A percentile compares a stretch with the other conserved stretches of the same genome.
Conservation (phyloP, 805 yeast genomes). For the Suhomyces vadensis region DNA sequence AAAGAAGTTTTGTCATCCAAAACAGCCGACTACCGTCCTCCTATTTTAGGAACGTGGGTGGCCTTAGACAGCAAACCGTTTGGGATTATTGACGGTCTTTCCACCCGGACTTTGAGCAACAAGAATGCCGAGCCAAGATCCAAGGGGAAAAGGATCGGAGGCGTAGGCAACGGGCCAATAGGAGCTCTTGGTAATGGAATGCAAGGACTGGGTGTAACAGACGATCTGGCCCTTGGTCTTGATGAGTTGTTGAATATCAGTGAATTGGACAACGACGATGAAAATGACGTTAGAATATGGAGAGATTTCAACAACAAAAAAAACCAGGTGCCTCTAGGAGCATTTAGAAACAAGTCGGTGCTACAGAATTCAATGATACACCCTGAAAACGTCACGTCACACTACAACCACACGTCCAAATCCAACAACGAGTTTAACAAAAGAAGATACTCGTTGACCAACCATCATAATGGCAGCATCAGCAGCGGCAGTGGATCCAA, state of each 20-base stretch:
- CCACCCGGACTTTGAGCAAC: conserved; percentile 69
- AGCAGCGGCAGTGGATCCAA: conserved; percentile 1
- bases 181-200: conserved; percentile 2
- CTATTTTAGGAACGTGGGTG: conserved; percentile 89
- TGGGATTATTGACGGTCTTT: conserved; percentile 91
- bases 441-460: conserved; percentile 23
- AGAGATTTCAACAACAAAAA: conserved; percentile 45
- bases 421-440: conserved; percentile 28
- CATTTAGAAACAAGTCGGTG: conserved; percentile 74
- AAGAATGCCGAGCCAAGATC: conserved; percentile 18
- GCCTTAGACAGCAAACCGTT: conserved; percentile 78
- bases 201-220: conserved; percentile 16
- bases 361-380: conserved; percentile 28
- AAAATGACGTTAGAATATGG: conserved; percentile 53
- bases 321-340: conserved; percentile 74
- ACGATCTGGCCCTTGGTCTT: conserved; percentile 47
- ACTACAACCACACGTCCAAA: conserved; percentile 28
- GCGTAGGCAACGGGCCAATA: background rate
- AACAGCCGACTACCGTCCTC: conserved; percentile 84
- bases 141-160: conserved; percentile 10
- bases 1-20: conserved; percentile 91
- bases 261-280: conserved; percentile 75
- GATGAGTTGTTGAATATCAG: conserved; percentile 88
- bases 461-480: conserved; percentile 8
- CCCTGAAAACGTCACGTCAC: conserved; percentile 23